phyloP scores from a whole-genome alignment of 2,329 filamentous ascomycete species.

The Alternaria brassicicola region DNA sequence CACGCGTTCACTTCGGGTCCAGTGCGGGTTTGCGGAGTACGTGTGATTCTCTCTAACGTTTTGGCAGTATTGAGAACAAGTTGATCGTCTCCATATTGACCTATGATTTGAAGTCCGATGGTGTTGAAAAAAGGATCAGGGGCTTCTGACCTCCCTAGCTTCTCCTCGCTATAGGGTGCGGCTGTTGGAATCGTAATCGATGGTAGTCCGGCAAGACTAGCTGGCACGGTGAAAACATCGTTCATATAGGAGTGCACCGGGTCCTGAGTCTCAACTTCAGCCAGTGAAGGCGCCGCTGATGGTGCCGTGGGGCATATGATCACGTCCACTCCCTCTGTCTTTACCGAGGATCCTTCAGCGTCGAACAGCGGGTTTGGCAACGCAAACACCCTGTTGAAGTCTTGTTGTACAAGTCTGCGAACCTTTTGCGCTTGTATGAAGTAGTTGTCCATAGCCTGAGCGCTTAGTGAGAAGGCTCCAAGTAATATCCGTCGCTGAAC shows the following conservation, averaged over 20 bases:
- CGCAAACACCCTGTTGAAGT: constrained; percentile 82
- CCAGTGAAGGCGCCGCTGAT: constrained; percentile 70
- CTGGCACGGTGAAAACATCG: constrained; percentile 94
- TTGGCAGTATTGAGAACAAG: constrained; percentile 65
- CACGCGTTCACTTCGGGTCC: constrained; percentile 21
- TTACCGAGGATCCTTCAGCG: constrained; percentile 35
- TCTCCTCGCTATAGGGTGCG: constrained; percentile 36
- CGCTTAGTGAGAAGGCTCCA: constrained; percentile 87
- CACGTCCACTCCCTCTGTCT: constrained; percentile 75
- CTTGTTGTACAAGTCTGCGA: constrained; percentile 78
- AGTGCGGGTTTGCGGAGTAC: constrained; percentile 3
- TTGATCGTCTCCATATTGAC: constrained; percentile 79
- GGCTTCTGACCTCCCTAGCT: constrained; percentile 34
- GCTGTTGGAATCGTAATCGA: constrained; percentile 80
- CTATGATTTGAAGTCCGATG: constrained; percentile 75
- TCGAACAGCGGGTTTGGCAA: constrained; percentile 69
- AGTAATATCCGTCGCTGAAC: constrained; percentile 86
- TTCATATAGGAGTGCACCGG: constrained; percentile 83
- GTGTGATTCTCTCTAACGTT: constrained; percentile 20
- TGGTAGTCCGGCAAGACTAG: constrained; percentile 88
- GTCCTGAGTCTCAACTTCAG: constrained; percentile 60
- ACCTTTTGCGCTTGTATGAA: constrained; percentile 93
- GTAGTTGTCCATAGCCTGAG: constrained; percentile 92
- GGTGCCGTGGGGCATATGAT: constrained; percentile 88
- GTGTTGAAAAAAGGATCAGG: constrained; percentile 34